A percentile compares a stretch with the other conserved stretches of the same genome.
These are phyloP conservation scores for Rhizophora apiculata DNA, from an alignment of 345 rosid genomes.

Conservation along the genomic window DNA sequence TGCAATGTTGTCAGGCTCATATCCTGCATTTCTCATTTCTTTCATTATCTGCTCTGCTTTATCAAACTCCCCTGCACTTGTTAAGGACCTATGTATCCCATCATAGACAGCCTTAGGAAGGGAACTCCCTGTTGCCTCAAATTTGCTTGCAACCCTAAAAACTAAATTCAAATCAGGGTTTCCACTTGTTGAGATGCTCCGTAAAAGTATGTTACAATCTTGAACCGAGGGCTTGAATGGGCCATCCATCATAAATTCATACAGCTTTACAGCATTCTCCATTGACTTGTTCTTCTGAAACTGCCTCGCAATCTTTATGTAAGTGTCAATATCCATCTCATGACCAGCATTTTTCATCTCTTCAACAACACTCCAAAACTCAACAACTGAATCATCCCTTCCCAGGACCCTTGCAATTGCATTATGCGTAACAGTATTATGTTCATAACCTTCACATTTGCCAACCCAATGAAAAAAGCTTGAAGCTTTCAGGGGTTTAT, in stretches of 20 bases:
- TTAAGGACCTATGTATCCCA: constrained; percentile 72
- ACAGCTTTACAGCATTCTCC: constrained; percentile 71
- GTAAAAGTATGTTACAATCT: constrained; percentile 59
- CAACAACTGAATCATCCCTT: constrained; percentile 51
- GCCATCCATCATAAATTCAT: constrained; percentile 86
- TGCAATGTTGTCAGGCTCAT: constrained; percentile 74
- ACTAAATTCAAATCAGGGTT: constrained; percentile 58
- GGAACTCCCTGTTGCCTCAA: constrained; percentile 44
- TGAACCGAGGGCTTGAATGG: constrained; percentile 70
- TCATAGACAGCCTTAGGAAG: constrained; percentile 75
- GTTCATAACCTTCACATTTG: no score
- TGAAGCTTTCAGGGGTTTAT: constrained; percentile 36
- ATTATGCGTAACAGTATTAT: constrained; percentile 46
- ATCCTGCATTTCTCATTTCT: constrained; percentile 65
- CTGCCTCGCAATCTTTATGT: constrained; percentile 68
- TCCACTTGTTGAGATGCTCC: constrained; percentile 46
- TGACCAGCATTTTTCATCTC: constrained; percentile 64
- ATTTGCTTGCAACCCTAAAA: constrained; percentile 56
- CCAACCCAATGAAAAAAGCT: no score
- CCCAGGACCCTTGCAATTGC: constrained; percentile 59
- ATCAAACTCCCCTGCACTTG: constrained; percentile 55
- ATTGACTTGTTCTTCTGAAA: constrained; percentile 69
- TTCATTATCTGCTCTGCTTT: constrained; percentile 60
- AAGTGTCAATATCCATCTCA: constrained; percentile 67
- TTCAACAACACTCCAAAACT: constrained; percentile 64